Conservation (phyloP, 2,329 filamentous ascomycete species). For the Colletotrichum cuscutae region DNA sequence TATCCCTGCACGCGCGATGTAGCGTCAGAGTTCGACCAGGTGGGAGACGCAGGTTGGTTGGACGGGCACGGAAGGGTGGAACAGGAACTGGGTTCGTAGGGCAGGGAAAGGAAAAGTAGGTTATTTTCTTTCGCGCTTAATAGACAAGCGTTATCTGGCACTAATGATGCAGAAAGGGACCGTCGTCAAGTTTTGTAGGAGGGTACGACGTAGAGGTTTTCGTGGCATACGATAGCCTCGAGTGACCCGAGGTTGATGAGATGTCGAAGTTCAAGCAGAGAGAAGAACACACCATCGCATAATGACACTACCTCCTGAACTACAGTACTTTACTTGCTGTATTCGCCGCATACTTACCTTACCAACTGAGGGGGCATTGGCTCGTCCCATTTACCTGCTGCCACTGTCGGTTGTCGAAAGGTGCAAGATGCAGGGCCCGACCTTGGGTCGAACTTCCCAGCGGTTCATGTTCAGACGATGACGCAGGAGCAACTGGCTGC, state of each 20-base stretch:
- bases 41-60: constrained; percentile 26
- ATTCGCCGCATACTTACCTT: not conserved
- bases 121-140: constrained; percentile 13
- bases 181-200: not conserved
- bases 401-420: constrained; percentile 10
- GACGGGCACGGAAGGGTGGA: constrained; percentile 1
- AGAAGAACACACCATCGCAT: not conserved
- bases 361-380: not conserved
- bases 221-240: not conserved
- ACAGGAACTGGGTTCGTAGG: constrained; percentile 31
- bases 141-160: not conserved
- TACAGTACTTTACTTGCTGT: too few species aligned
- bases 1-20: constrained; percentile 31
- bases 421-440: constrained; percentile 26
- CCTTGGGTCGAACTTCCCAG: constrained; percentile 20
- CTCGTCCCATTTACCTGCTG: constrained; percentile 17
- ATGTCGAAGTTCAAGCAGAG: not conserved
- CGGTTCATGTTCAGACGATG: constrained; percentile 31
- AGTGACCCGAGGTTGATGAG: not conserved
- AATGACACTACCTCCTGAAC: too few species aligned
- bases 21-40: constrained; percentile 31
- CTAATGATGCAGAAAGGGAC: constrained; percentile 11
- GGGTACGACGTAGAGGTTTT: not conserved
- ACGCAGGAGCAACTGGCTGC: constrained; percentile 36
- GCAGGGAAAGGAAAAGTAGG: constrained; percentile 10